Evolutionary conservation across 2,329 filamentous ascomycete genomes (phyloP).

Genomic region (Botryotinia convoluta): DNA sequence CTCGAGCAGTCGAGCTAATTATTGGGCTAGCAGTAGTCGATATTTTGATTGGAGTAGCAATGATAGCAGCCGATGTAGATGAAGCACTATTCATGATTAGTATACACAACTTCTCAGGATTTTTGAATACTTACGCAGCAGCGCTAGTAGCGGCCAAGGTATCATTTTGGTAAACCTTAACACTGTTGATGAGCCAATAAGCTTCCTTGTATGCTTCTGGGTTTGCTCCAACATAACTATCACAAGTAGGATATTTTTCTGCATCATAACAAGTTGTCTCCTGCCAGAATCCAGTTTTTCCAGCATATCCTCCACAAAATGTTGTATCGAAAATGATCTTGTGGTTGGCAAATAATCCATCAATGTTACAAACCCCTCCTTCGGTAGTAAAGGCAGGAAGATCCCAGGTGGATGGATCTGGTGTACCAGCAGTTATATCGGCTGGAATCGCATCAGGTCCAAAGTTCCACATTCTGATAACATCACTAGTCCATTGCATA

Average conservation of each 20-base stretch:
- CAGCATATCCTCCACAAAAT: constrained; percentile 68
- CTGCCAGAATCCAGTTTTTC: constrained; percentile 52
- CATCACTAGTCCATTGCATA: constrained; percentile 64
- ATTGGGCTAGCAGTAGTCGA: constrained; percentile 1
- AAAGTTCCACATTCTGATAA: constrained; percentile 76
- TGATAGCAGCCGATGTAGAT: neutral
- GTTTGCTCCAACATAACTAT: constrained; percentile 32
- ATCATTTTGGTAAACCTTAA: constrained; percentile 34
- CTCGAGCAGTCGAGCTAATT: constrained; percentile 2
- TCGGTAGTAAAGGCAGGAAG: constrained; percentile 64
- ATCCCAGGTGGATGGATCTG: constrained; percentile 66
- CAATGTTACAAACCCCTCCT: constrained; percentile 59
- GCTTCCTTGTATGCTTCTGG: constrained; percentile 29
- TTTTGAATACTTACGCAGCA: neutral
- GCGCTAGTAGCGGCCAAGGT: constrained; percentile 37
- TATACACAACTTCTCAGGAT: neutral
- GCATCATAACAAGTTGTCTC: constrained; percentile 42
- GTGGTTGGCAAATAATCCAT: constrained; percentile 64
- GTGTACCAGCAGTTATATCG: constrained; percentile 56
- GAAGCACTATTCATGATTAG: constrained; percentile 6
- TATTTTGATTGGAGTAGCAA: neutral
- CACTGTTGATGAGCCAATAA: constrained; percentile 34
- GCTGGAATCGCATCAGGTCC: constrained; percentile 58
- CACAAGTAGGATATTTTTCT: constrained; percentile 38
- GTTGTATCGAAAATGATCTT: constrained; percentile 71